Conservation (phyloP, 2,329 filamentous ascomycete genomes). For the Curvularia eragrostidis region DNA sequence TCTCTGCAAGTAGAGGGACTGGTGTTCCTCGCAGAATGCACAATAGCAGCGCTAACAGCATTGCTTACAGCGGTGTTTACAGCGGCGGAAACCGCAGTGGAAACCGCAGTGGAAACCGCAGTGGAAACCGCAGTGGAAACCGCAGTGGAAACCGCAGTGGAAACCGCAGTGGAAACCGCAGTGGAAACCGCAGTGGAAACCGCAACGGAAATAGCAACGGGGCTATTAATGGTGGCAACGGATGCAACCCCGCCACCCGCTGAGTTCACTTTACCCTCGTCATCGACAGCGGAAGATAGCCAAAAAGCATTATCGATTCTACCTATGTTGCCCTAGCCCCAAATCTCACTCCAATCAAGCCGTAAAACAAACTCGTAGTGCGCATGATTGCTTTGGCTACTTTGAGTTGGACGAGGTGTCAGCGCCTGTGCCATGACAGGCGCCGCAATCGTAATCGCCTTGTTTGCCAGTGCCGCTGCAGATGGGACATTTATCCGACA, state of each 20-base stretch:
- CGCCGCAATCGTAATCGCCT: neutral
- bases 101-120: too few species aligned
- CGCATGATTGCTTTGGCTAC: neutral
- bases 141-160: too few species aligned
- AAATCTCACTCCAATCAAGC: neutral
- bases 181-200: too few species aligned
- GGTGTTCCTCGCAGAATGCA: too few species aligned
- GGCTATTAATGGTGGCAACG: neutral
- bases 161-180: too few species aligned
- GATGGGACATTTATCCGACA: neutral
- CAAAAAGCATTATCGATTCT: neutral
- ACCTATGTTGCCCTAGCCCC: neutral
- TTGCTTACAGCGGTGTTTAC: too few species aligned
- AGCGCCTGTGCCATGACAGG: neutral
- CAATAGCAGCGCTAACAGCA: too few species aligned
- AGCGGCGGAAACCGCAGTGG: too few species aligned
- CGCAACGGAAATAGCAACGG: too few species aligned
- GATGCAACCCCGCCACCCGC: neutral
- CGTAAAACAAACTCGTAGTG: neutral
- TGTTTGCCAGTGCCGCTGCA: slow-evolving; percentile 1
- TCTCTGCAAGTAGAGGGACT: too few species aligned
- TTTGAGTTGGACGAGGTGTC: slow-evolving; percentile 1
- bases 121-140: too few species aligned
- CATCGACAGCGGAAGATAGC: neutral
- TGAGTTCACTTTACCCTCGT: neutral